A percentile compares a stretch with the other conserved stretches of the same genome.
Conservation (phyloP, 2,329 filamentous ascomycete species). For the Pseudogymnoascus sp. region DNA sequence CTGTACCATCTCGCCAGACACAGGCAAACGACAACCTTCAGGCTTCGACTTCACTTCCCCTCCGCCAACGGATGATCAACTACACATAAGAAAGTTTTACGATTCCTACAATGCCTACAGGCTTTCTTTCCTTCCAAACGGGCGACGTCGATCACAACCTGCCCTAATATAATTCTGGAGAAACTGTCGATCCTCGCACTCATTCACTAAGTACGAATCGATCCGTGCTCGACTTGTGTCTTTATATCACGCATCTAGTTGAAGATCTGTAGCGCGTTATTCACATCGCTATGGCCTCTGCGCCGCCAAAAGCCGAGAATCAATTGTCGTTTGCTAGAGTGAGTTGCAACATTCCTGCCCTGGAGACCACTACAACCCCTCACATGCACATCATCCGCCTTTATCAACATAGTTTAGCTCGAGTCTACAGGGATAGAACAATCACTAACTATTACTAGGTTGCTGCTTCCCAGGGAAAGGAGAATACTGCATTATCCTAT, state of each 20-base stretch:
- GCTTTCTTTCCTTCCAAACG: constrained; percentile 27
- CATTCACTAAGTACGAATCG: constrained; percentile 3
- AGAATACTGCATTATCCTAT: constrained; percentile 31
- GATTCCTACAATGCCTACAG: constrained; percentile 28
- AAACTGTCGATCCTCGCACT: constrained; percentile 10
- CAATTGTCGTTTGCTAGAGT: constrained; percentile 61
- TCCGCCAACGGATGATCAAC: constrained; percentile 7
- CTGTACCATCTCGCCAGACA: constrained; percentile 11
- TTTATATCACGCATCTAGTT: constrained; percentile 9
- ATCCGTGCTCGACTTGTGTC: not conserved
- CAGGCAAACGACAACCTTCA: constrained; percentile 8
- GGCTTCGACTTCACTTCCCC: not conserved
- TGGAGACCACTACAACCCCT: not conserved
- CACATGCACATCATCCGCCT: constrained; percentile 18
- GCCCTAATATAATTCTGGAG: constrained; percentile 29
- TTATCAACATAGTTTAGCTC: not conserved
- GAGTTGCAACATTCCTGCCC: constrained; percentile 8
- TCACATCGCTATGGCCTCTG: constrained; percentile 39
- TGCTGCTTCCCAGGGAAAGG: constrained; percentile 42
- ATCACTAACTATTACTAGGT: constrained; percentile 34
- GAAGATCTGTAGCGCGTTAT: constrained; percentile 9
- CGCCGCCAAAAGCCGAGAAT: constrained; percentile 41
- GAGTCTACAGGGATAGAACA: not conserved
- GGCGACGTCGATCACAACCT: constrained; percentile 32
- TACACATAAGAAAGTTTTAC: constrained; percentile 3